Evolutionary conservation across 2,329 filamentous ascomycete genomes (phyloP).

Genomic region (Aspergillus aculeatinus): DNA sequence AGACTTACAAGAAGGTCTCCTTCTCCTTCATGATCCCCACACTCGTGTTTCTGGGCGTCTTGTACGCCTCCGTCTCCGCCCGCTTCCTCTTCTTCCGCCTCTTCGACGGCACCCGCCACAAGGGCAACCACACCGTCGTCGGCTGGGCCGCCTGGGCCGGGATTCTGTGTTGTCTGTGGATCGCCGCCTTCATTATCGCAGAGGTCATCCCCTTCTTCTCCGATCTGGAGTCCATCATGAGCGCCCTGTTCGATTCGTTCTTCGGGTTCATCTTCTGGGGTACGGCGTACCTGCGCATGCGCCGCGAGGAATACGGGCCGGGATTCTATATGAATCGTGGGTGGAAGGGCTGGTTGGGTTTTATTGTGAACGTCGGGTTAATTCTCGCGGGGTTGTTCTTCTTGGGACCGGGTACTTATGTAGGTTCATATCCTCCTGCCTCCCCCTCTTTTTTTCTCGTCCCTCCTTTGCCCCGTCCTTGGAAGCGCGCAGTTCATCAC

Average conservation of each 20-base stretch:
- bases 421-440: conserved; percentile 31
- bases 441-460: background rate
- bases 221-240: conserved; percentile 59
- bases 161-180: conserved; percentile 67
- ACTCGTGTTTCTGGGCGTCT: conserved; percentile 83
- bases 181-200: conserved; percentile 87
- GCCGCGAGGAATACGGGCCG: conserved; percentile 41
- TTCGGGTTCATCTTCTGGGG: conserved; percentile 84
- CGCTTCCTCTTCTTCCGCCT: conserved; percentile 90
- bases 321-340: conserved; percentile 43
- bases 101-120: conserved; percentile 76
- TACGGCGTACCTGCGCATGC: conserved; percentile 47
- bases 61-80: conserved; percentile 86
- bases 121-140: conserved; percentile 74
- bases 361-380: conserved; percentile 66
- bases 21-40: conserved; percentile 97
- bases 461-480: too few relatives aligned
- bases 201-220: conserved; percentile 94
- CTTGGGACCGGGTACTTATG: conserved; percentile 77
- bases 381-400: conserved; percentile 78
- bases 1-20: conserved; percentile 77
- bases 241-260: conserved; percentile 77
- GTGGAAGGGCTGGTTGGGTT: conserved; percentile 44
- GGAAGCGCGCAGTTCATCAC: too few relatives aligned
- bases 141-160: conserved; percentile 78